These are phyloP conservation scores for Schwanniomyces sp. DNA, from an alignment of 805 yeast genomes.

Conservation along the genomic window DNA sequence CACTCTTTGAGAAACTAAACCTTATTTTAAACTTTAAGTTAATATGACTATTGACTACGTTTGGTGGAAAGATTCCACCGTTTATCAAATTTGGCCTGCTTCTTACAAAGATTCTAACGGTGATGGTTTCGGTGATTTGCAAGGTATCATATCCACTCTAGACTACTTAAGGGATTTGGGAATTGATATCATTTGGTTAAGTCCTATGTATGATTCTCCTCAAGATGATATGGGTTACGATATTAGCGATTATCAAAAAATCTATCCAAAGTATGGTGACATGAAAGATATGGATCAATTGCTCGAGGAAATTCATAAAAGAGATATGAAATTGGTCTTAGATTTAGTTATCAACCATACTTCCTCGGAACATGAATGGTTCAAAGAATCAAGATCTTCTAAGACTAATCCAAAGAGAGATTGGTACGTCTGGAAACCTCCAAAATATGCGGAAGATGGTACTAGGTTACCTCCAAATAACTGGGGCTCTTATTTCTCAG, in stretches of 20 bases:
- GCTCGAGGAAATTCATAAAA: slow-evolving; percentile 45
- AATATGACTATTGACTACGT: slow-evolving; percentile 16
- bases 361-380: slow-evolving; percentile 57
- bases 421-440: slow-evolving; percentile 60
- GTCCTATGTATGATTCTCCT: slow-evolving; percentile 60
- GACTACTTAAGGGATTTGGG: slow-evolving; percentile 53
- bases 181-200: slow-evolving; percentile 54
- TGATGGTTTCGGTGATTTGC: slow-evolving; percentile 60
- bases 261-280: slow-evolving; percentile 54
- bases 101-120: slow-evolving; percentile 58
- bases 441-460: slow-evolving; percentile 47
- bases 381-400: slow-evolving; percentile 53
- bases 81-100: slow-evolving; percentile 64
- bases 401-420: slow-evolving; percentile 56
- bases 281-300: slow-evolving; percentile 51
- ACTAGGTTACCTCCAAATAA: slow-evolving; percentile 56
- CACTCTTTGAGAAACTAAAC: background rate
- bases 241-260: slow-evolving; percentile 51
- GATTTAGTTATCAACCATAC: slow-evolving; percentile 63
- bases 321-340: slow-evolving; percentile 52
- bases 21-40: background rate
- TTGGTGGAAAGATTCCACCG: slow-evolving; percentile 60
- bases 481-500: slow-evolving; percentile 54
- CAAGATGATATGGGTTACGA: slow-evolving; percentile 67
- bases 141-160: slow-evolving; percentile 51